A percentile compares a stretch with the other conserved stretches of the same genome.
phyloP scores from a whole-genome alignment of 257 asterid species.

The Echites panduratus region DNA sequence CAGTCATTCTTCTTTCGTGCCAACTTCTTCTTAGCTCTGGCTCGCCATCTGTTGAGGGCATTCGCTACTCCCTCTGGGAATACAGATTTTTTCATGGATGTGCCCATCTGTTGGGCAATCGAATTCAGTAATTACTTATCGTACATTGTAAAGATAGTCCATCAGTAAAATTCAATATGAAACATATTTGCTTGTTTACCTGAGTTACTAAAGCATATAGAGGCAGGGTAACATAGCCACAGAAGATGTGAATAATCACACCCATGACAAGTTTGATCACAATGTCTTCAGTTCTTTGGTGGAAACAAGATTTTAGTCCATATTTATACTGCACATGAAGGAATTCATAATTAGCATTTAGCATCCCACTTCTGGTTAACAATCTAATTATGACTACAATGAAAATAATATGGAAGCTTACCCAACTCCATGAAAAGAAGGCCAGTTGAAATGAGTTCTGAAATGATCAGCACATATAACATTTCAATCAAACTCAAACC shows the following conservation, averaged over 20 bases:
- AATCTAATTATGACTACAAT: neutral
- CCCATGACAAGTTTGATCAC: constrained; percentile 47
- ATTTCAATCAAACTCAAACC: neutral
- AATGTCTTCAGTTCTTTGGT: constrained; percentile 45
- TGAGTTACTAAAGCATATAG: constrained; percentile 65
- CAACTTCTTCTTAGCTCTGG: constrained; percentile 47
- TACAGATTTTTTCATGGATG: constrained; percentile 46
- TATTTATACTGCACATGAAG: constrained; percentile 40
- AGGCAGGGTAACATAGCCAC: constrained; percentile 75
- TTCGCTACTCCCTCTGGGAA: constrained; percentile 42
- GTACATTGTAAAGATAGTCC: neutral
- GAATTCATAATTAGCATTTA: constrained; percentile 10
- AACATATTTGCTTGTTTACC: constrained; percentile 16
- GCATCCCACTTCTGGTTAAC: neutral
- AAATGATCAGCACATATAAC: constrained; percentile 4
- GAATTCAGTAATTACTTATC: neutral
- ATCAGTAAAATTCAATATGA: neutral
- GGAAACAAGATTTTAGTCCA: constrained; percentile 67
- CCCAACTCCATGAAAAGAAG: constrained; percentile 74
- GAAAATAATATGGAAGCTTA: constrained; percentile 23
- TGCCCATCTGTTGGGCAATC: constrained; percentile 50
- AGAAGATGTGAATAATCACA: constrained; percentile 51
- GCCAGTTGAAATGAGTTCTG: constrained; percentile 81
- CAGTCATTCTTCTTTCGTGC: constrained; percentile 26
- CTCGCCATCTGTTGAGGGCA: constrained; percentile 58